These are phyloP conservation scores for Aureoboletus auriporus DNA, from an alignment of 768 basidiomycete genomes.

Conservation along the genomic window DNA sequence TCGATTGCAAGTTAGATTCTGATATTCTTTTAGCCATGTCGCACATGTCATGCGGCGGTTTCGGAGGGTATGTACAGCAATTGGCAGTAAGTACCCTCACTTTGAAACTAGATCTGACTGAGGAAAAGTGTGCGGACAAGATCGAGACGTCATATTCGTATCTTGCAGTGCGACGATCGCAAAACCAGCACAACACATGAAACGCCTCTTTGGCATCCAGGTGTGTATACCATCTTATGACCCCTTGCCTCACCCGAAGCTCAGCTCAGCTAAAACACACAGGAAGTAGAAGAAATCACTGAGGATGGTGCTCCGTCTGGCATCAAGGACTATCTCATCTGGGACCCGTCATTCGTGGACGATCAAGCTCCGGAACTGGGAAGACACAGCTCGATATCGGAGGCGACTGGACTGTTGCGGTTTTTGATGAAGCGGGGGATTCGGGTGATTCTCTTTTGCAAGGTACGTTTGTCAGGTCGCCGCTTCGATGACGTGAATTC, in stretches of 20 bases:
- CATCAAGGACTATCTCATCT: slow-evolving; percentile 73
- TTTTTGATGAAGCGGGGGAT: slow-evolving; percentile 81
- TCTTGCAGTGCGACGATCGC: slow-evolving; percentile 88
- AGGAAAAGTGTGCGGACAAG: slow-evolving; percentile 25
- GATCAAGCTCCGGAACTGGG: slow-evolving; percentile 50
- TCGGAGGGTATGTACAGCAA: slow-evolving; percentile 67
- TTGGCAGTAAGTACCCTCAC: slow-evolving; percentile 57
- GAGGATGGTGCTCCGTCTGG: slow-evolving; percentile 84
- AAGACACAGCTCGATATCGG: slow-evolving; percentile 53
- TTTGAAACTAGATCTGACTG: neutral
- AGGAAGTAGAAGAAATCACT: slow-evolving; percentile 64
- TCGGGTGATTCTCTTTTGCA: slow-evolving; percentile 85
- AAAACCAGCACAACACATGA: slow-evolving; percentile 75
- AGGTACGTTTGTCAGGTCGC: slow-evolving; percentile 39
- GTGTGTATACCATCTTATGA: slow-evolving; percentile 16
- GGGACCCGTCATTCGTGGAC: slow-evolving; percentile 66
- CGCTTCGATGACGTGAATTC: neutral
- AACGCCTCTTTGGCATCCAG: slow-evolving; percentile 65
- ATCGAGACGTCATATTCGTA: slow-evolving; percentile 57
- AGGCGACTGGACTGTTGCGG: slow-evolving; percentile 70
- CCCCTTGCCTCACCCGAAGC: neutral
- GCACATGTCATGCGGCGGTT: slow-evolving; percentile 76
- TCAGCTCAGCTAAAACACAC: neutral
- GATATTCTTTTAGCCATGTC: slow-evolving; percentile 54
- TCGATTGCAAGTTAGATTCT: neutral